Base-by-base conservation (phyloP, 805 yeast species). In the Ogataea paraovalis region DNA sequence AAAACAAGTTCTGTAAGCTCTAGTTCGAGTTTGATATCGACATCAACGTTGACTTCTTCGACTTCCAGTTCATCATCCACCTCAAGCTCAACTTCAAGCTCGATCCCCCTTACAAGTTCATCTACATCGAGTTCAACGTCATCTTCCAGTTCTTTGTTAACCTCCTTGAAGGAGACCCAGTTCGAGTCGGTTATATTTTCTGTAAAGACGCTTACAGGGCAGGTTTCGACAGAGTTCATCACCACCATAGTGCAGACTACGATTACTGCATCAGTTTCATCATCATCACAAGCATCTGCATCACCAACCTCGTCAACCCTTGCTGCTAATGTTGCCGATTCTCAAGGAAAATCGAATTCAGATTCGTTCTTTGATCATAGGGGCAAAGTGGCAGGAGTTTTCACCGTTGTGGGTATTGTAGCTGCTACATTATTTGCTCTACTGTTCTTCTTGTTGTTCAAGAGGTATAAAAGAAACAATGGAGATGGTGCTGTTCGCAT, bases 311-410 rank as follows among this genome's bases (percentile, higher is more conserved):
- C 40, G 0, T 36, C 56, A 5, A 25, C 30, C 58, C 21, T 23
- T 23, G 20, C 10, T 14, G 10, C 53, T 4, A 22, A 30, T 43
- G n/a, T 42, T 57, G 28, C 37, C 43, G 19, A 46, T 2, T 32
- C 13, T 13, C 36, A 41, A 7, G 57, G 57, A 9, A 59, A 57
- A 33, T 33, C 39, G 7, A 36, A 19, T 25, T 23, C 34, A 16
- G 2, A 13, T 18, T 69, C 82, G 2, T 88, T 84, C 60, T 88
- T 85, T 73, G 72, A 75, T 48, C 70, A 79, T 41, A 79, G 78
- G 41, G 95, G 92, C 0, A 85, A 84, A 60, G 94, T 88, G 1
- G 95, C 91, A 0, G 96, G 95, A 3, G 85, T 89, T 0, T 88
- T 88, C 66, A 80, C 85, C 2, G 90, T 79, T 0, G 94, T 88